Base-by-base conservation (phyloP, 1,284 basidiomycete species). In the Ceratobasidium sp. region DNA sequence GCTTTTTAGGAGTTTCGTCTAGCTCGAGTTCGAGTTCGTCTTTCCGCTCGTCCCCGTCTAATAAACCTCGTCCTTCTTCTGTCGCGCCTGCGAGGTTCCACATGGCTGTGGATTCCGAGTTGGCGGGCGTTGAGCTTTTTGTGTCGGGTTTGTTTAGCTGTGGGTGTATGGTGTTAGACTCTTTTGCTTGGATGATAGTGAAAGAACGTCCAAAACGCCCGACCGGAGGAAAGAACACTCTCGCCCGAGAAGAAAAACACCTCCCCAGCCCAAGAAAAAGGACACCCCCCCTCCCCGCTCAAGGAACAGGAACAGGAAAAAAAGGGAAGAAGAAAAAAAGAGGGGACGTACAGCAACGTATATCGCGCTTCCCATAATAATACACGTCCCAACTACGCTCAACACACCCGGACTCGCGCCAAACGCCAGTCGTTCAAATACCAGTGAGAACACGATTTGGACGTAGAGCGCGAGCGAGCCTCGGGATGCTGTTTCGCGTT, bases 401-500 rank as follows among this genome's bases (percentile, higher is more conserved):
- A 91, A 83, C n/a, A 84, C 77, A 0, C 89, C 87, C 0, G 91
- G 90, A 20, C 83, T 82, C 0, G 86, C 85, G 77, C 89, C 86
- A 83, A 92, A 92, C 82, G 91, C 89, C 20, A 91, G 84, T 6
- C 87, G 85, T 82, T 93, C 90, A 17, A 91, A 85, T 13, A 89
- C 84, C 1, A 87, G 86, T 0, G 91, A 90, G 80, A 91, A 93
- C 17, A 93, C 86, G 57, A 93, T 88, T 83, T 91, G 90, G 10
- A 89, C 87, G 81, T 93, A 93, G 0, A 92, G 82, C 0, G 88
- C 91, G 83, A 92, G 87, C 0, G 89, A 86, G 0, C 89, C 91
- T 42, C 92, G 85, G 3, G 90, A 88, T 0, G 90, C 91, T 0
- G 90, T 89, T 82, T 93, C 92, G 15, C 89, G 87, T 82, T 91